These are phyloP conservation scores for Tulasnella sp. DNA, from an alignment of 768 basidiomycete genomes.

Conservation along the genomic window DNA sequence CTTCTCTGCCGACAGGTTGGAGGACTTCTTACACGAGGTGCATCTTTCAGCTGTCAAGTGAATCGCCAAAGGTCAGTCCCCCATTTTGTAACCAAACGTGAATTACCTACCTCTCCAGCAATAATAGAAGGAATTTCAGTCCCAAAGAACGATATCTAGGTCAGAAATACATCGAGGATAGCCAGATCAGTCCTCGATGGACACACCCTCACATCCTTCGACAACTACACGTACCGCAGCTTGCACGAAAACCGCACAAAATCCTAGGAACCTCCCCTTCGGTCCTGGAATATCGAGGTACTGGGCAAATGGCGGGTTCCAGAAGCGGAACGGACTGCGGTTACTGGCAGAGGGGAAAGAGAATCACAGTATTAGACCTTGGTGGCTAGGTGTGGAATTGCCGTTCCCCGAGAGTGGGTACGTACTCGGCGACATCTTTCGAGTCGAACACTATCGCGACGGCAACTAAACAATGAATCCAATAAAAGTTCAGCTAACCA, in stretches of 20 bases:
- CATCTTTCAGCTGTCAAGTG: conserved; percentile 3
- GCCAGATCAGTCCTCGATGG: too few relatives aligned
- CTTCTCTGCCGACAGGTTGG: background rate
- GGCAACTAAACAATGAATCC: background rate
- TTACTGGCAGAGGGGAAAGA: background rate
- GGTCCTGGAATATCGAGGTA: conserved; percentile 49
- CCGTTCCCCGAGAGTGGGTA: background rate
- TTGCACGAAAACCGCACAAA: conserved; percentile 58
- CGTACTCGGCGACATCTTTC: background rate
- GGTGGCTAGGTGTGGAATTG: background rate
- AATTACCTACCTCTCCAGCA: conserved; percentile 14
- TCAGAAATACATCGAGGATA: background rate
- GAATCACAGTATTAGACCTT: background rate
- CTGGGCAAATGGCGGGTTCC: conserved; percentile 52
- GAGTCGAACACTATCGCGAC: background rate
- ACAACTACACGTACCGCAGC: conserved; percentile 36
- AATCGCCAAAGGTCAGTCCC: background rate
- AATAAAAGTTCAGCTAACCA: too few relatives aligned
- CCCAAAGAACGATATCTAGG: conserved; percentile 16
- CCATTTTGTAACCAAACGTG: background rate
- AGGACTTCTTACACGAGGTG: background rate
- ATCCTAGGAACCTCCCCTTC: conserved; percentile 59
- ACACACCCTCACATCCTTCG: conserved; percentile 23
- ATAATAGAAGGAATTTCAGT: conserved; percentile 14
- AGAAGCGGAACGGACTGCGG: background rate